Evolutionary conservation across 208 protist species (phyloP).

Genomic region (Trichomonas vaginalis): DNA sequence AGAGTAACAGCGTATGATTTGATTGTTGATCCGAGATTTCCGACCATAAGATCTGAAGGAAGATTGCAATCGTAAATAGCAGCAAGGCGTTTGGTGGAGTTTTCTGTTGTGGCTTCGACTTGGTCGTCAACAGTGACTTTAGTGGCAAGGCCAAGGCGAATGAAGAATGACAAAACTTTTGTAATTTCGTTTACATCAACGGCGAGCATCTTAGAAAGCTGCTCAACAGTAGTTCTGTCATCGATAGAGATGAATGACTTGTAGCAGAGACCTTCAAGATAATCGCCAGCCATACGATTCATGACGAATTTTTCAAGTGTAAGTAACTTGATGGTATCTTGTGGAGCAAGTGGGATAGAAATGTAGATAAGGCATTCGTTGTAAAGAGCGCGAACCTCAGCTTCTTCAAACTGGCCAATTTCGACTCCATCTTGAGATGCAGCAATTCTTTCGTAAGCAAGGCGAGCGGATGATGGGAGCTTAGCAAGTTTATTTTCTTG

Average conservation of each 20-base stretch:
- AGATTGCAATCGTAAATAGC: constrained; percentile 6
- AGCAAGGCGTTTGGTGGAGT: background rate
- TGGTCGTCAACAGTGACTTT: background rate
- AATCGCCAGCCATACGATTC: background rate
- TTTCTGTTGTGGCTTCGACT: background rate
- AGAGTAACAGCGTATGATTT: background rate
- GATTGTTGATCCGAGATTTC: background rate
- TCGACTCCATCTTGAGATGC: background rate
- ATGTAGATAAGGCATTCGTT: constrained; percentile 6
- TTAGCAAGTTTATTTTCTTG: background rate
- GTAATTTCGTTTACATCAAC: background rate
- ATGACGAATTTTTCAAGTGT: constrained; percentile 6
- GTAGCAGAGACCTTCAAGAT: constrained; percentile 16
- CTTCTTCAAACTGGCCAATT: background rate
- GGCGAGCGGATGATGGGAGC: background rate
- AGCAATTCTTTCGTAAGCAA: background rate
- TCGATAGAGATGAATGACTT: constrained; percentile 11
- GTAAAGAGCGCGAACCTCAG: background rate
- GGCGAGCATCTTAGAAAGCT: constrained; percentile 7
- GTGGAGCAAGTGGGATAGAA: background rate
- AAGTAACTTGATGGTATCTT: background rate
- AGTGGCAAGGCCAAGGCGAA: background rate
- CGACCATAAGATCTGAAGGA: background rate
- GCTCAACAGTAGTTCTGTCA: background rate
- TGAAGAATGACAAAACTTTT: background rate